phyloP scores from a whole-genome alignment of 108 stramenopile genomes.

The Cyclostephanos invisitatus region DNA sequence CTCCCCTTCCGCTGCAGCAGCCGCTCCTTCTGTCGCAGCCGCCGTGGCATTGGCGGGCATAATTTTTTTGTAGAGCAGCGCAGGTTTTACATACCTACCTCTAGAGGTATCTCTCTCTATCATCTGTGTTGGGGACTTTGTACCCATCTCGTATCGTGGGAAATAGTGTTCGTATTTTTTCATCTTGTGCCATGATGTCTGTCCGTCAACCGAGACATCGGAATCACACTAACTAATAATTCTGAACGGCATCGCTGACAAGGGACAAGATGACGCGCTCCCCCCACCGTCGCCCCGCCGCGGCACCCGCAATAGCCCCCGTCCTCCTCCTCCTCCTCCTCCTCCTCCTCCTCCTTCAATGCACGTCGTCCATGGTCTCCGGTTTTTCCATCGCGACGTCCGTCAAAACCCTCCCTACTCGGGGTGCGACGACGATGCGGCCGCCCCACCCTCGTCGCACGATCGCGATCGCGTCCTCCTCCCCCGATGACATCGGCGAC shows the following conservation, averaged over 20 bases:
- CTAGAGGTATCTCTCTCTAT: no score
- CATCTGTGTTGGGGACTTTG: no score
- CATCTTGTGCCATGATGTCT: no score
- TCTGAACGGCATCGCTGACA: neutral
- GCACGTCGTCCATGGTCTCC: neutral
- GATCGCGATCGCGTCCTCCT: no score
- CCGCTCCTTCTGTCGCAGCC: neutral
- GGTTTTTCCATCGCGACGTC: neutral
- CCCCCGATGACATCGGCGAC: neutral
- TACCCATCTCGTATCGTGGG: no score
- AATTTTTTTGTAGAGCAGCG: no score
- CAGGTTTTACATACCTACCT: no score
- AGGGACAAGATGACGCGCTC: neutral
- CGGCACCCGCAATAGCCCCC: neutral
- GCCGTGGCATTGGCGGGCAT: no score
- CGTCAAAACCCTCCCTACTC: neutral
- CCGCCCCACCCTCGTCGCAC: neutral
- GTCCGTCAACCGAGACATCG: no score
- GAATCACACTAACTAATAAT: no score
- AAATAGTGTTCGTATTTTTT: no score
- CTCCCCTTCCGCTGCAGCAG: constrained; percentile 7
- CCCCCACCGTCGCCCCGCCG: neutral
- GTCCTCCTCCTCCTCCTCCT: neutral
- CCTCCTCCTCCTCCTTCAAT: neutral
- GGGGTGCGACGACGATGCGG: neutral